These are phyloP conservation scores for Exophiala bonariae DNA, from an alignment of 2,329 filamentous ascomycete genomes.

Conservation along the genomic window DNA sequence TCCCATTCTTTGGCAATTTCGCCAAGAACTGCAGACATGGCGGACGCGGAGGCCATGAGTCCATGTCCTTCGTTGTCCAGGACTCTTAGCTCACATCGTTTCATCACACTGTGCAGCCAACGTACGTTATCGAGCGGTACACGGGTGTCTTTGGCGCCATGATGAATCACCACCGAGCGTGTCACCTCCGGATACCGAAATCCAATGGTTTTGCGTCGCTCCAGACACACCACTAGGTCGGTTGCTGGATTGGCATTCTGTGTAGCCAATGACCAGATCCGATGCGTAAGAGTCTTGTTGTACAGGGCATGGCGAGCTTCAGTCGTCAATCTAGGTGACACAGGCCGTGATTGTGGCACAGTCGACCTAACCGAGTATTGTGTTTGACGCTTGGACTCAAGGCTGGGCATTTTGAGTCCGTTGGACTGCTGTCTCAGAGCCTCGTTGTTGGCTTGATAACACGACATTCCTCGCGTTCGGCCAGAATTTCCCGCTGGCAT, in stretches of 20 bases:
- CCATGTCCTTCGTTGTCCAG: slow-evolving; percentile 92
- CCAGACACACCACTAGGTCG: slow-evolving; percentile 87
- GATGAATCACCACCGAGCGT: slow-evolving; percentile 86
- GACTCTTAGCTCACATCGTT: slow-evolving; percentile 84
- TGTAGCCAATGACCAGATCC: slow-evolving; percentile 92
- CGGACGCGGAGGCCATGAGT: slow-evolving; percentile 87
- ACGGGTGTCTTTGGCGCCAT: slow-evolving; percentile 84
- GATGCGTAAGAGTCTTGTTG: slow-evolving; percentile 82
- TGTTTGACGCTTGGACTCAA: slow-evolving; percentile 10
- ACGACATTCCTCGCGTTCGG: slow-evolving; percentile 13
- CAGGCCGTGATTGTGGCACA: background rate
- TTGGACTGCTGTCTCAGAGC: slow-evolving; percentile 1
- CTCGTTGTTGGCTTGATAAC: slow-evolving; percentile 19
- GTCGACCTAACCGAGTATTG: slow-evolving; percentile 7
- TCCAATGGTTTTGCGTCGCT: slow-evolving; percentile 85
- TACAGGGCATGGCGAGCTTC: slow-evolving; percentile 49
- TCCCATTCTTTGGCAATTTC: slow-evolving; percentile 96
- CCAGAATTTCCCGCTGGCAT: slow-evolving; percentile 9
- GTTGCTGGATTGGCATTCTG: slow-evolving; percentile 90
- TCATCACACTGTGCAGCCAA: slow-evolving; percentile 94
- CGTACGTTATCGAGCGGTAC: slow-evolving; percentile 93
- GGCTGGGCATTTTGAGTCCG: slow-evolving; percentile 3
- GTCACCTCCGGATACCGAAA: slow-evolving; percentile 98
- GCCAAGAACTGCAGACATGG: slow-evolving; percentile 92
- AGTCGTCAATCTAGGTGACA: slow-evolving; percentile 19